Evolutionary conservation across 2,329 filamentous ascomycete genomes (phyloP).

Genomic region (Aspergillus phoenicis): DNA sequence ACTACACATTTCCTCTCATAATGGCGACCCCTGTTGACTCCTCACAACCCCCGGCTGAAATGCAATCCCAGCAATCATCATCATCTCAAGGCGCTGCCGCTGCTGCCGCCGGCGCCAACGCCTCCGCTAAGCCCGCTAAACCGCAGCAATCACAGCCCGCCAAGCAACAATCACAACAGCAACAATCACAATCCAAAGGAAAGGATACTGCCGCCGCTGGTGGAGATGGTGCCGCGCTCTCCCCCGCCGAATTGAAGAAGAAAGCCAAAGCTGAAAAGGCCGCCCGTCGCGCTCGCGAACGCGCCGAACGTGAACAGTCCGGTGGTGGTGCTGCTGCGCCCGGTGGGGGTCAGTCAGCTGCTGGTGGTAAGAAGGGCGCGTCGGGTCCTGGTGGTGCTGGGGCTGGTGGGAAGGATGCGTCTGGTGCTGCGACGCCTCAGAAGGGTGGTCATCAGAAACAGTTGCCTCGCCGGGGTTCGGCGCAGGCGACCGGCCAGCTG

Average conservation of each 20-base stretch:
- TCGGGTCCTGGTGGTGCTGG: slow-evolving; percentile 20
- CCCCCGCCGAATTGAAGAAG: slow-evolving; percentile 77
- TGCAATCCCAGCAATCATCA: slow-evolving; percentile 19
- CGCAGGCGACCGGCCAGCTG: slow-evolving; percentile 38
- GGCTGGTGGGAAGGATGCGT: slow-evolving; percentile 24
- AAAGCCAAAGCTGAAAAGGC: slow-evolving; percentile 89
- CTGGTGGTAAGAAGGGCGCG: slow-evolving; percentile 37
- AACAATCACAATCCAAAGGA: slow-evolving; percentile 24
- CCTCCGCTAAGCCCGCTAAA: slow-evolving; percentile 23
- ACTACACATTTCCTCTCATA: slow-evolving; percentile 14
- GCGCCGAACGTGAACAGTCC: slow-evolving; percentile 54
- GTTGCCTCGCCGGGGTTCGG: slow-evolving; percentile 40
- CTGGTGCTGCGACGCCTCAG: slow-evolving; percentile 29
- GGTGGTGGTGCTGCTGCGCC: slow-evolving; percentile 34
- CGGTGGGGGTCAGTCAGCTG: slow-evolving; percentile 5
- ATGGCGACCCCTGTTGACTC: slow-evolving; percentile 29
- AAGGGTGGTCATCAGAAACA: slow-evolving; percentile 33
- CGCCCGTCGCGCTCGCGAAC: slow-evolving; percentile 74
- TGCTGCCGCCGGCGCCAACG: slow-evolving; percentile 25
- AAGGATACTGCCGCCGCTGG: slow-evolving; percentile 26
- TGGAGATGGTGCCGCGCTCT: slow-evolving; percentile 34
- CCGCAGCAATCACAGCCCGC: slow-evolving; percentile 20
- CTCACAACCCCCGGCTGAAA: slow-evolving; percentile 19
- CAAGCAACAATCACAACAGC: slow-evolving; percentile 22
- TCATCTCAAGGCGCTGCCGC: slow-evolving; percentile 8